Percentiles rank a stretch among this genome's conserved stretches.
phyloP scores from a whole-genome alignment of 2,329 filamentous ascomycete species.

The Dichotomopilus funicola region DNA sequence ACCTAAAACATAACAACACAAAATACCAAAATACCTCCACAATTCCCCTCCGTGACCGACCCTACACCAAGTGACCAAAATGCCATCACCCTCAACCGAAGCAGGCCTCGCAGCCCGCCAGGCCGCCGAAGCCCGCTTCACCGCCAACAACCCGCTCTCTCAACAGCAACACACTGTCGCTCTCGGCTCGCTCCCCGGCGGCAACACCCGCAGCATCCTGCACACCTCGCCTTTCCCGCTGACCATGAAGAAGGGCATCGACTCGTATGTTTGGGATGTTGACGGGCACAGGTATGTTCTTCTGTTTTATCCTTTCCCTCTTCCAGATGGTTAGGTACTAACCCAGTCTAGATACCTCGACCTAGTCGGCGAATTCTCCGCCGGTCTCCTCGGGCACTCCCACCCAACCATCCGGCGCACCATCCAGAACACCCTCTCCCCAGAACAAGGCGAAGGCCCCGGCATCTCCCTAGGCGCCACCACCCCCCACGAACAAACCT shows the following conservation, averaged over 20 bases:
- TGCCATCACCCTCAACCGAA: background rate
- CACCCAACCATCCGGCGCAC: conserved; percentile 47
- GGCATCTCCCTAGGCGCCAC: conserved; percentile 52
- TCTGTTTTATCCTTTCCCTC: background rate
- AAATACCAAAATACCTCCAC: too few species aligned
- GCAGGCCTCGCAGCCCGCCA: conserved; percentile 25
- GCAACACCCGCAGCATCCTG: conserved; percentile 41
- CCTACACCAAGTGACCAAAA: background rate
- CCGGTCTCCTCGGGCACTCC: conserved; percentile 60
- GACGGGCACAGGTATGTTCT: conserved; percentile 26
- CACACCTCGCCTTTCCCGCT: conserved; percentile 34
- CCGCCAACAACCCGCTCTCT: conserved; percentile 33
- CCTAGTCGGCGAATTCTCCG: conserved; percentile 57
- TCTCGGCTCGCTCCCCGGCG: conserved; percentile 35
- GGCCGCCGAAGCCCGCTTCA: conserved; percentile 31
- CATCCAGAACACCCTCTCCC: conserved; percentile 36
- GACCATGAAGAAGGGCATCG: conserved; percentile 26
- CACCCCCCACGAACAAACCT: conserved; percentile 43
- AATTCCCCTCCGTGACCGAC: too few species aligned
- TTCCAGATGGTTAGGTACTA: background rate
- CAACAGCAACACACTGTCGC: conserved; percentile 34
- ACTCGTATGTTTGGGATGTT: conserved; percentile 27
- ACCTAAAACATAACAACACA: too few species aligned
- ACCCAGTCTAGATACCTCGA: conserved; percentile 44
- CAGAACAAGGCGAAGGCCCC: conserved; percentile 23